Base-by-base conservation (phyloP, 805 yeast species). In the Yamadazyma sp. region DNA sequence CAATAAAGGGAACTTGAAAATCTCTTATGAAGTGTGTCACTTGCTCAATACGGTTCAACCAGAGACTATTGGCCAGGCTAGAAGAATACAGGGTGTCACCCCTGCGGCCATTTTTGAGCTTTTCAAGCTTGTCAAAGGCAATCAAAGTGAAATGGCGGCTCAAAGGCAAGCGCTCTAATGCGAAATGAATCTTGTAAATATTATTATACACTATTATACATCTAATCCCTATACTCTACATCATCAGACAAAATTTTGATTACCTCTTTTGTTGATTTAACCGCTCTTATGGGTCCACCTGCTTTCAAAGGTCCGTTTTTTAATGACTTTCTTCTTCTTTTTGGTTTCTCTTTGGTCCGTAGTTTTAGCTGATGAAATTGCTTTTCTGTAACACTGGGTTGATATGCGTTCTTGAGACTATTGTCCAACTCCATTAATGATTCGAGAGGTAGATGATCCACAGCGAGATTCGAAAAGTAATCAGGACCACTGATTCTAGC, bases 61-160 rank as follows among this genome's bases (percentile, higher is more conserved):
- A 0, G 77, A 78, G 37, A 93, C 97, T 0, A 78, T 93, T 30
- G 98, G 98, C 0, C 98, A 93, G 57, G 98, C 98, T 0, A 74
- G 95, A 55, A 71, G 98, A 49, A 84, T 91, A 9, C 95, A 93
- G 53, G 98, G 99, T 1, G 80, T 93, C 2, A 91, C 98, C 0
- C 96, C 98, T 0, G 91, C 96, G 0, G 93, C 96, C 0, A 68
- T 87, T 12, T 84, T 88, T 46, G 95, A 86, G 54, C 68, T 90
- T 32, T 85, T 81, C 54, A 70, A 80, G 44, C 56, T 83, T 38
- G 71, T 71, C 5, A 64, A 58, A 38, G 55, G 60, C 14, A 54
- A 46, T 12, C 68, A 63, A 42, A 37, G 24, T 3, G 50, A 49
- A 22, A 39, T 52, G 14, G 52, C 55, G 9, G 38, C 38, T 6